Conservation (phyloP, 116 monocot species). For the Thalassia testudinum region DNA sequence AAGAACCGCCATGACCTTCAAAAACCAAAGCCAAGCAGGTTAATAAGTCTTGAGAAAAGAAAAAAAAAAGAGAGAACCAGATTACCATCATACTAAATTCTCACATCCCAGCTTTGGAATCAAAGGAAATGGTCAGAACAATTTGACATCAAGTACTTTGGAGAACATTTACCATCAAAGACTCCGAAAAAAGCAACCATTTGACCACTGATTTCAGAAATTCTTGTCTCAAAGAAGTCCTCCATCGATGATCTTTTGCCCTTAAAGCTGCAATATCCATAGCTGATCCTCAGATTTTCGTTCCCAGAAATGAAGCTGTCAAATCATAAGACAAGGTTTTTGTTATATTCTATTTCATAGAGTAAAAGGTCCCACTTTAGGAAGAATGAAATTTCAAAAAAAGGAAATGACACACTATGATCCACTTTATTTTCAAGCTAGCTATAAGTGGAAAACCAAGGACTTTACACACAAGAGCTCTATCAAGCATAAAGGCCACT, state of each 20-base stretch:
- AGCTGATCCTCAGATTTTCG: constrained; percentile 34
- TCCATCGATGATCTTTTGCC: constrained; percentile 72
- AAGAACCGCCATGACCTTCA: constrained; percentile 54
- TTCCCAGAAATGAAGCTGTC: constrained; percentile 9
- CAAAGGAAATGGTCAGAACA: neutral
- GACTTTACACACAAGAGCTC: too few species aligned
- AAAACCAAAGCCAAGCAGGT: neutral
- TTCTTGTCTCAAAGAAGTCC: constrained; percentile 52
- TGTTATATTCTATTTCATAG: too few species aligned
- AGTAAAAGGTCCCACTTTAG: too few species aligned
- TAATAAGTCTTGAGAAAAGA: too few species aligned
- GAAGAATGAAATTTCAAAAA: too few species aligned
- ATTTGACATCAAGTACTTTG: neutral
- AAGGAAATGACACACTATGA: too few species aligned
- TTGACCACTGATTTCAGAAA: constrained; percentile 45
- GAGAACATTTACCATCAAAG: constrained; percentile 41
- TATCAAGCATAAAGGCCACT: too few species aligned
- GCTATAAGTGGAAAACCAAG: too few species aligned
- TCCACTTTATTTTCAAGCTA: too few species aligned
- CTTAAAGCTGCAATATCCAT: constrained; percentile 55
- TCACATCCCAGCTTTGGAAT: neutral
- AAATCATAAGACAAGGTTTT: too few species aligned
- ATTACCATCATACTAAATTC: neutral
- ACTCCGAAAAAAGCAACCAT: constrained; percentile 65
- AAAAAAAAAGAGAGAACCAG: too few species aligned